Evolutionary conservation across 257 asterid species (phyloP), one percentile per base, ranked within the genome.

Genomic region (Solanum boliviense): DNA sequence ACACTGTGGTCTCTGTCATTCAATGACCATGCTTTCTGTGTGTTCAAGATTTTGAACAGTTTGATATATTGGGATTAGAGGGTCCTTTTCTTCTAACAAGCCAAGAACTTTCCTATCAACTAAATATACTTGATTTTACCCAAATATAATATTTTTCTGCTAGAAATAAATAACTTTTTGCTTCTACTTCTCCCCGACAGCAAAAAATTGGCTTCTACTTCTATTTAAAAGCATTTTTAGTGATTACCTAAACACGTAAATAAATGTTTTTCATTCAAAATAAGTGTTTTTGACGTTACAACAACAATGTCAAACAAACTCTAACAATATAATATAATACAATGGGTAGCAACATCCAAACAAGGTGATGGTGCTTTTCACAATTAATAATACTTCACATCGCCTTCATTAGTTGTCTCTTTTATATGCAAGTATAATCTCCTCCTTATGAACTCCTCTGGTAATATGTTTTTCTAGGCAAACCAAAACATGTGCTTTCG

Each of bases 1-100:
- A 78, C 90, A 56, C 89, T 87, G 88, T 81, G 41, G 85, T 29
- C 29, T 81, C 41, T 46, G 85, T 81, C 85, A 48, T 81, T 46
- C 29, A 27, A 38, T 76, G 34, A 39, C 58, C 84, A 36, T 76
- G 58, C 84, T 52, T 81, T 81, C 18, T 81, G 39, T 44, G 39
- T 27, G 25, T 41, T 81, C 39, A 79, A 16, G 27, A 79, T 79
- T 44, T 79, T 79, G 8, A 48, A 41, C 84, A 78, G 84, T 76
- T 78, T 39, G 20, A 78, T 38, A 41, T 44, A 75, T 38, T 76
- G 67, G 67, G 67, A 56, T 56, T 56, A 56, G 67, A 56, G 67
- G 12, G 12, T 56, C 65, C 67, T 56, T 56, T 56, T 56, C 25
- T 56, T 56, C 67, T 20, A 56, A 56, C 67, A 56, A 56, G 67